Evolutionary conservation across 306 rosid species (phyloP), one percentile per base, ranked within the genome.

Genomic region (Astragalus membranaceus): DNA sequence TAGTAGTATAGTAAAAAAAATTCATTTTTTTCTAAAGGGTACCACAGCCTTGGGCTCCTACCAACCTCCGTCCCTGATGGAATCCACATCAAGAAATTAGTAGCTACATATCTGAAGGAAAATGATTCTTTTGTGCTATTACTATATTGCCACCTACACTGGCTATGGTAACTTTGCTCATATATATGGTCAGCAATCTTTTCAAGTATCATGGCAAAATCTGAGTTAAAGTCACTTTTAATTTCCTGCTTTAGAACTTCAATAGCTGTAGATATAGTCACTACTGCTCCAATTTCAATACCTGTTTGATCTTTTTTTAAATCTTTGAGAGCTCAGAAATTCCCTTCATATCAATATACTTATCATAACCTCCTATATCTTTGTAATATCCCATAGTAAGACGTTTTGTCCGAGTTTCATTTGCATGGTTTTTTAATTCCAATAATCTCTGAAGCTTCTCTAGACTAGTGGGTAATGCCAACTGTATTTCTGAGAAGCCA

Each of bases 21-120:
- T n/a, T n/a, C n/a, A n/a, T n/a, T n/a, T n/a, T n/a, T n/a, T n/a
- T n/a, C n/a, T n/a, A n/a, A n/a, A n/a, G n/a, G n/a, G n/a, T n/a
- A n/a, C n/a, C n/a, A n/a, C n/a, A n/a, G n/a, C n/a, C n/a, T n/a
- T n/a, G n/a, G n/a, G n/a, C n/a, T n/a, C n/a, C n/a, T n/a, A n/a
- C n/a, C n/a, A n/a, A n/a, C n/a, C n/a, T n/a, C n/a, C n/a, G n/a
- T n/a, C n/a, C n/a, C n/a, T n/a, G n/a, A n/a, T n/a, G n/a, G 98
- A 70, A 79, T 78, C 97, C 37, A 68, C 89, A 63, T 96, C 89
- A 73, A 94, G 95, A 67, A 94, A 91, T 73, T 72, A 0, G 96
- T 84, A 30, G 92, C 91, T 48, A 94, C n/a, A n/a, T 81, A 74
- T 94, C 98, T 2, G 98, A 94, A 81, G 98, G 98, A 81, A 94